Conservation (phyloP, 805 yeast genomes). For the Suhomyces sp. region DNA sequence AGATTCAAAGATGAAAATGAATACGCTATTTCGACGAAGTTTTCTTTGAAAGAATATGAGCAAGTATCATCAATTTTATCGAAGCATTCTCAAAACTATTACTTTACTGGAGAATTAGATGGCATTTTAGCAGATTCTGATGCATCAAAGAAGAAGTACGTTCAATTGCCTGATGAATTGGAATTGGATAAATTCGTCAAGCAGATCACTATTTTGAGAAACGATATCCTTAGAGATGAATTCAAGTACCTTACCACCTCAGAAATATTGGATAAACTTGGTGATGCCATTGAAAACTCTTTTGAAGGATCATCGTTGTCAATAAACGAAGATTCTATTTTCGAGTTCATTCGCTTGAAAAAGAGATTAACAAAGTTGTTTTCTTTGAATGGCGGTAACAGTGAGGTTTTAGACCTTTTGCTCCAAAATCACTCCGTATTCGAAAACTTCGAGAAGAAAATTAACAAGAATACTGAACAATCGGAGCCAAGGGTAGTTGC, state of each 20-base stretch:
- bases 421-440: conserved; percentile 1
- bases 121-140: neutral
- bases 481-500: conserved; percentile 10
- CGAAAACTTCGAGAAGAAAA: neutral
- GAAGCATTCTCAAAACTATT: neutral
- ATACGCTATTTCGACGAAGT: neutral
- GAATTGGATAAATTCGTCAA: conserved; percentile 14
- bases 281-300: conserved; percentile 4
- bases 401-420: conserved; percentile 9
- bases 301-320: conserved; percentile 2
- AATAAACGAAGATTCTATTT: conserved; percentile 2
- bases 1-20: conserved; percentile 1
- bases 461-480: neutral
- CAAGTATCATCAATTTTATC: neutral
- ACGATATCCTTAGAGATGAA: conserved; percentile 4
- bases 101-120: conserved; percentile 2
- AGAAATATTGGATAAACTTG: conserved; percentile 11
- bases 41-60: neutral
- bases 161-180: conserved; percentile 20
- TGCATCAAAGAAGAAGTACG: neutral
- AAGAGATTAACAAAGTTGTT: conserved; percentile 7
- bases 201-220: conserved; percentile 19
- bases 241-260: conserved; percentile 7
- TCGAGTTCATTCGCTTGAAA: conserved; percentile 7
- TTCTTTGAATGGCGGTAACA: conserved; percentile 7